A percentile compares a stretch with the other conserved stretches of the same genome.
Evolutionary conservation across 208 protist species (phyloP).

Genomic region (Crithidia thermophila): DNA sequence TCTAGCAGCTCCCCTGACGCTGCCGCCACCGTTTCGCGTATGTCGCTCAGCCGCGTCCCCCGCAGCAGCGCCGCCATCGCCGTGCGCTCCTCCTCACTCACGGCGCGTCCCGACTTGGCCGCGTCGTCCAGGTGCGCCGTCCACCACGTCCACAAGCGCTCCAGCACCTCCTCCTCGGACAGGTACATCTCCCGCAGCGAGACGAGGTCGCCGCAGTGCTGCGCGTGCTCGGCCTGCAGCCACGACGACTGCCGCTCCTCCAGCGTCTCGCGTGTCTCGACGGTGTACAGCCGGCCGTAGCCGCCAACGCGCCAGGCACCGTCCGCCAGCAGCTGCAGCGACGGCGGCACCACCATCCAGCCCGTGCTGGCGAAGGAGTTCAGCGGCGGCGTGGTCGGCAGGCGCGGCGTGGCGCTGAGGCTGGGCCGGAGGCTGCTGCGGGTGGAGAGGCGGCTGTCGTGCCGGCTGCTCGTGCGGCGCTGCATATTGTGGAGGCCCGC

Average conservation of each 20-base stretch:
- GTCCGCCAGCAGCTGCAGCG: slow-evolving; percentile 28
- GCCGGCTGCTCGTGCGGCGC: neutral
- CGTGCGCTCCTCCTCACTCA: neutral
- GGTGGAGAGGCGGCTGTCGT: neutral
- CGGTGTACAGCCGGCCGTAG: slow-evolving; percentile 30
- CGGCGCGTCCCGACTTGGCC: neutral
- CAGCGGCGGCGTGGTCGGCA: slow-evolving; percentile 1
- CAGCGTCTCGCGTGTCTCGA: slow-evolving; percentile 20
- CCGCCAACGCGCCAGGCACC: slow-evolving; percentile 28
- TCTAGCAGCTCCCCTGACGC: no score
- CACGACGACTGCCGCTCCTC: slow-evolving; percentile 24
- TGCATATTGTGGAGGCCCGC: neutral
- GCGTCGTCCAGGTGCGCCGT: slow-evolving; percentile 8
- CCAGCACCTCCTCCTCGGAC: slow-evolving; percentile 22
- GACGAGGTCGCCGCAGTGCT: slow-evolving; percentile 1
- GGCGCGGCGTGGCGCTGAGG: slow-evolving; percentile 5
- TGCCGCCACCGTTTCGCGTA: neutral
- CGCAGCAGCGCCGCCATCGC: slow-evolving; percentile 20
- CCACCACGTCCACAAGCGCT: slow-evolving; percentile 34
- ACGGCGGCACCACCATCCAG: slow-evolving; percentile 16
- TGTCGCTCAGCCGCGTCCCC: neutral
- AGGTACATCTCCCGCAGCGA: slow-evolving; percentile 1
- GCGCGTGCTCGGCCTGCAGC: slow-evolving; percentile 17
- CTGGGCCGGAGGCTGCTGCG: neutral
- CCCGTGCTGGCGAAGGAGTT: neutral